Base-by-base conservation (phyloP, 2,329 filamentous ascomycete genomes). In the Emergomyces pasteurianus region DNA sequence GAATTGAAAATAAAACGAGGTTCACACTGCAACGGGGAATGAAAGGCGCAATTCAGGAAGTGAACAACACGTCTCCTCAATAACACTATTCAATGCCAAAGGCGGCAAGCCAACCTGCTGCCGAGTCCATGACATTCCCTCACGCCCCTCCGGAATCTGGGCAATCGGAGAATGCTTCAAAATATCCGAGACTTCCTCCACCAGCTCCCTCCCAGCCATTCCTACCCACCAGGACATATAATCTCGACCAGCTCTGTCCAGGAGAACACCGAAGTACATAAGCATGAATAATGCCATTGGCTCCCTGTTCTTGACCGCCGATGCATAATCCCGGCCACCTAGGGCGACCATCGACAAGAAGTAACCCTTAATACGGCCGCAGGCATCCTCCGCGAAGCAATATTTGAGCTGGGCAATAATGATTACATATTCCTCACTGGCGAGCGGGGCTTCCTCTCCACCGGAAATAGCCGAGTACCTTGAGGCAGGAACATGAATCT, bases 331-430 rank as follows among this genome's bases (percentile, higher is more conserved):
- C 2, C 62, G 65, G 0, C 73, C 73, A 1, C 68, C 68, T 0
- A 64, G 65, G 1, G 72, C 70, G 36, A 59, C 23, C 43, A 74
- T 73, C 0, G 66, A 67, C 31, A 72, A 68, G 38, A 66, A 69
- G 54, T 71, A 72, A 1, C 71, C 71, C 57, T 66, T 68, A 50
- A 73, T 62, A 7, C 69, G 10, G 0, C 69, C 72, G 60, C 67
- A 68, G 12, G 70, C 67, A 34, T 76, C 72, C 61, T 75, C 69
- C 2, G 71, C 69, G 28, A 73, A 77, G 60, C 70, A 74, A 3
- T 65, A 66, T 60, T 69, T 66, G 2, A 76, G 67, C 5, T 67
- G 62, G 1, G 42, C 55, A 40, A 73, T 65, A n/a, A 63, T 65
- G 16, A 64, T 52, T 43, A 66, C 26, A 62, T 68, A 68, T 38